phyloP scores from a whole-genome alignment of 2,329 filamentous ascomycete species.

The Zymoseptoria passerinii region DNA sequence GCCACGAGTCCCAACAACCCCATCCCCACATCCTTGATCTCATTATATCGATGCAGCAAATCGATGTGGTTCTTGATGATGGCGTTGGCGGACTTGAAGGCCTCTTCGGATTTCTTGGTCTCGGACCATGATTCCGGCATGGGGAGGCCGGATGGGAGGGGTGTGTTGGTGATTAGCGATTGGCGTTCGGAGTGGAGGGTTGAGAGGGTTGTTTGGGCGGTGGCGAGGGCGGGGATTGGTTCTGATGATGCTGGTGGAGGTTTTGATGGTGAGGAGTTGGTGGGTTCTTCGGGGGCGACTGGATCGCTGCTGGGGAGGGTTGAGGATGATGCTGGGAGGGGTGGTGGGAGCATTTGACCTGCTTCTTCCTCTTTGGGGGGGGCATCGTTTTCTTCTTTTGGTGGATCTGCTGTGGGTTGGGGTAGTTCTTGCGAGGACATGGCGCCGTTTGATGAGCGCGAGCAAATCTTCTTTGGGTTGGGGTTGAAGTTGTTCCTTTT shows the following conservation, averaged over 20 bases:
- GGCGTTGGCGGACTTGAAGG: conserved; percentile 38
- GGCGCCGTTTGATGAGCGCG: conserved; percentile 19
- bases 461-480: conserved; percentile 4
- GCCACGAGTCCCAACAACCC: conserved; percentile 60
- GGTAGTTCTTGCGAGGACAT: conserved; percentile 19
- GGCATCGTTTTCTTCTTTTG: not conserved
- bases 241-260: not conserved
- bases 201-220: conserved; percentile 38
- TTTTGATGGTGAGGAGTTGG: not conserved
- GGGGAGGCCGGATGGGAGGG: conserved; percentile 22
- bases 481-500: not conserved
- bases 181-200: conserved; percentile 38
- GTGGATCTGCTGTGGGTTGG: not conserved
- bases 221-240: conserved; percentile 12
- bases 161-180: conserved; percentile 25
- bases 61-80: conserved; percentile 57
- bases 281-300: not conserved
- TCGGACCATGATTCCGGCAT: conserved; percentile 19
- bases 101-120: conserved; percentile 21
- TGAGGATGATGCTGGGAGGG: conserved; percentile 1
- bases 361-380: not conserved
- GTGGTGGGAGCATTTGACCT: not conserved
- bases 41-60: conserved; percentile 61
- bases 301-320: not conserved
- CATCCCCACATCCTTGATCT: conserved; percentile 60